Evolutionary conservation across 208 protist species (phyloP).

Genomic region (Jaenimonas drosophilae): DNA sequence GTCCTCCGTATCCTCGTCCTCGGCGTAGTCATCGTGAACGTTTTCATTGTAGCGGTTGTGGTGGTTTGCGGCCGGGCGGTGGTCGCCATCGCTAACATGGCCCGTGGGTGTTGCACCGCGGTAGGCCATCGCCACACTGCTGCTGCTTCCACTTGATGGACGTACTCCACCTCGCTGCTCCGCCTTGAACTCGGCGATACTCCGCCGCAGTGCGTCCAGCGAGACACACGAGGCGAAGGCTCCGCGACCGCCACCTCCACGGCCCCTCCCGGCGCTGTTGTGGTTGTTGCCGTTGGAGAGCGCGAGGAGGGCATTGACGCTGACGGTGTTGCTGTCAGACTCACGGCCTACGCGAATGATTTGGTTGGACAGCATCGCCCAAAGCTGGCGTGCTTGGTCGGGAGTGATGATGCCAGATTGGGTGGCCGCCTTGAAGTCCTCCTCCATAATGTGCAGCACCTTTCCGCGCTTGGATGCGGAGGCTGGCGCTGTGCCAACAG

Average conservation of each 20-base stretch:
- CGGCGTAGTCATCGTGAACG: not conserved
- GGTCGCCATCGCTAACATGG: too few species aligned
- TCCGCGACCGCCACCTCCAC: not conserved
- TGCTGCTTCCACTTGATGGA: too few species aligned
- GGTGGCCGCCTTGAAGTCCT: conserved; percentile 65
- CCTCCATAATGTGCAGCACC: conserved; percentile 55
- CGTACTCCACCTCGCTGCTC: too few species aligned
- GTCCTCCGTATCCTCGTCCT: not conserved
- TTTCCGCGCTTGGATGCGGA: conserved; percentile 5
- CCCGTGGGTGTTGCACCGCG: conserved; percentile 6
- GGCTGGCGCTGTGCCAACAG: too few species aligned
- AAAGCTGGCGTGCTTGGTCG: conserved; percentile 75
- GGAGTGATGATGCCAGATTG: conserved; percentile 70
- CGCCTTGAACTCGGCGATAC: conserved; percentile 66
- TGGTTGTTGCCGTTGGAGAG: conserved; percentile 9
- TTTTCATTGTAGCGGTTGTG: not conserved
- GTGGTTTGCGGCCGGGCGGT: too few species aligned
- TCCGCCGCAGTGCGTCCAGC: conserved; percentile 50
- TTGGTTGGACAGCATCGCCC: conserved; percentile 79
- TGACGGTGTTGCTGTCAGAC: conserved; percentile 8
- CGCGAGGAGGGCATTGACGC: conserved; percentile 28
- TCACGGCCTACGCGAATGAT: conserved; percentile 41
- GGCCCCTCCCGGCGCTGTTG: conserved; percentile 3
- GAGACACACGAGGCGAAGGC: conserved; percentile 51
- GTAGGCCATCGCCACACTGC: conserved; percentile 1